Percentiles rank a stretch among this genome's conserved stretches.
phyloP scores from a whole-genome alignment of 495 filamentous ascomycete genomes.

The Penicillium soppii region DNA sequence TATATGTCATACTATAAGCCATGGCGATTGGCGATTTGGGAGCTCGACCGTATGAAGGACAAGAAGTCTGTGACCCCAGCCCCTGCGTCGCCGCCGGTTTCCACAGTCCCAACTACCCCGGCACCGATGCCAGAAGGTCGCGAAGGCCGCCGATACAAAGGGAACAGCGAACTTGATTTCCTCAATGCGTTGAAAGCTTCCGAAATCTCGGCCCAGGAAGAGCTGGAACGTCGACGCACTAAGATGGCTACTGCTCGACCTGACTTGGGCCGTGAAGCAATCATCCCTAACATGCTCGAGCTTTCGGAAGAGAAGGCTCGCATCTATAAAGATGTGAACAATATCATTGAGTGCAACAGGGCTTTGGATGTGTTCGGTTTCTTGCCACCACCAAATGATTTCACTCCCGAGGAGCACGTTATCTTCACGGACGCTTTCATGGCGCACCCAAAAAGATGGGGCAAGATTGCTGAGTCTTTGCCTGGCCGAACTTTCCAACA shows the following conservation, averaged over 20 bases:
- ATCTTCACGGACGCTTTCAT: conserved; percentile 78
- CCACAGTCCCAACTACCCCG: conserved; percentile 36
- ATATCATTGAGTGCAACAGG: conserved; percentile 62
- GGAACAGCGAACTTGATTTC: conserved; percentile 73
- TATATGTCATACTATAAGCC: conserved; percentile 46
- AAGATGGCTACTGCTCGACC: conserved; percentile 66
- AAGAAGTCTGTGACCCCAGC: conserved; percentile 48
- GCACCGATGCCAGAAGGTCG: conserved; percentile 54
- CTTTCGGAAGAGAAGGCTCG: conserved; percentile 40
- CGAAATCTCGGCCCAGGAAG: conserved; percentile 71
- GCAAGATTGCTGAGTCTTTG: conserved; percentile 75
- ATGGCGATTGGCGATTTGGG: conserved; percentile 50
- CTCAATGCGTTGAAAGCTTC: conserved; percentile 76
- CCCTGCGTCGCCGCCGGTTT: conserved; percentile 49
- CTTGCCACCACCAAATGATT: conserved; percentile 75
- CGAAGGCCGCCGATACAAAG: conserved; percentile 59
- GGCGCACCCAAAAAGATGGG: conserved; percentile 86
- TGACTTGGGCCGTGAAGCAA: conserved; percentile 80
- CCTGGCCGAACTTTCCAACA: conserved; percentile 74
- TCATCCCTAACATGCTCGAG: conserved; percentile 76
- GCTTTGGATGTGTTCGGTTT: conserved; percentile 72
- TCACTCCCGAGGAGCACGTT: conserved; percentile 74
- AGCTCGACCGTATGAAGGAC: conserved; percentile 63
- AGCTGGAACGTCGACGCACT: conserved; percentile 65
- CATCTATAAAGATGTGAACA: conserved; percentile 71